Evolutionary conservation across 441 rosid species (phyloP).

Genomic region (Bruguiera hainesii): DNA sequence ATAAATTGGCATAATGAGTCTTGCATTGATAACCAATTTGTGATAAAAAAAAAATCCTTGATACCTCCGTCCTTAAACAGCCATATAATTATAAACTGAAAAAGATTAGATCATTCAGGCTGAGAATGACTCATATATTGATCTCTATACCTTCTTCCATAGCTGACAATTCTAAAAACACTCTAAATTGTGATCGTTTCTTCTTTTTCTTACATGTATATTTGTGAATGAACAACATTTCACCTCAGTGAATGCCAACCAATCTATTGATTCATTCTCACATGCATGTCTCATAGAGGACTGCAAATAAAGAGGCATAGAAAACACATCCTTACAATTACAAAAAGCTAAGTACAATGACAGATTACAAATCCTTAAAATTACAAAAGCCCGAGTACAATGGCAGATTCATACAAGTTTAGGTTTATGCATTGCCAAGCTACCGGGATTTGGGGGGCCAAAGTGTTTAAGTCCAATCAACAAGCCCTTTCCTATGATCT

Average conservation of each 20-base stretch:
- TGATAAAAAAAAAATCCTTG: no score
- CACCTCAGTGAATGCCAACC: not conserved
- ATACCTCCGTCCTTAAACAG: no score
- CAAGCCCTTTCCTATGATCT: conserved; percentile 78
- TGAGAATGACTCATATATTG: no score
- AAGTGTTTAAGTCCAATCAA: conserved; percentile 88
- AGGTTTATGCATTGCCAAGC: conserved; percentile 51
- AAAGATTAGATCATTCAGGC: no score
- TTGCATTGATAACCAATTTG: no score
- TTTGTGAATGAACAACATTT: conserved; percentile 7
- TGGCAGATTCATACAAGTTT: conserved; percentile 44
- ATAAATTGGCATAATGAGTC: no score
- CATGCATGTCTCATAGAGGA: no score
- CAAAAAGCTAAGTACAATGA: conserved; percentile 28
- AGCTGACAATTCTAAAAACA: conserved; percentile 8
- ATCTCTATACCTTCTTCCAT: not conserved
- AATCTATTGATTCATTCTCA: no score
- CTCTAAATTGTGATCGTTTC: conserved; percentile 21
- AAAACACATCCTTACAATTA: conserved; percentile 26
- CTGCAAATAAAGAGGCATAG: conserved; percentile 26
- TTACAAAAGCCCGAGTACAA: conserved; percentile 32
- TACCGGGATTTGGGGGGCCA: conserved; percentile 50
- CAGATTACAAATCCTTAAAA: conserved; percentile 24
- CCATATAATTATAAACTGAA: no score
- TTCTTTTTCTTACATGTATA: conserved; percentile 9